These are phyloP conservation scores for Amanita subjunquillea DNA, from an alignment of 768 basidiomycete genomes.

Conservation along the genomic window DNA sequence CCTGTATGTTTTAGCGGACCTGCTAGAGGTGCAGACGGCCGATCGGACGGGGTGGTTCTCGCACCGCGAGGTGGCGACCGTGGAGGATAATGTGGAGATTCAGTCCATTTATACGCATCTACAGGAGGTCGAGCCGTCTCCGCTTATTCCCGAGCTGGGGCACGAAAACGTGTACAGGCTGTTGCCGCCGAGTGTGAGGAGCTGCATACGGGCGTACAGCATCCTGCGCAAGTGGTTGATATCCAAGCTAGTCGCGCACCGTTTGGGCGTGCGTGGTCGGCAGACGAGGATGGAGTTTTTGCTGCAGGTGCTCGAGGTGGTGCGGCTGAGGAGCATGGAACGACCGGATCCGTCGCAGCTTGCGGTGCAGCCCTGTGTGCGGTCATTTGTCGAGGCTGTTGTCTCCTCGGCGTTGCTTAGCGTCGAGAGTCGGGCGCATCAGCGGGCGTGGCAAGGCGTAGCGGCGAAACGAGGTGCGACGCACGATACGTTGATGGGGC, in stretches of 20 bases:
- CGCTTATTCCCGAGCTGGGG: constrained; percentile 57
- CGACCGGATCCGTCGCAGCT: constrained; percentile 22
- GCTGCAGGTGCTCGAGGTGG: constrained; percentile 64
- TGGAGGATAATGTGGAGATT: constrained; percentile 62
- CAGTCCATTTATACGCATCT: constrained; percentile 72
- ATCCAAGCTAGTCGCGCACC: constrained; percentile 53
- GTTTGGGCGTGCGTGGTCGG: constrained; percentile 50
- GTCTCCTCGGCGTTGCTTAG: constrained; percentile 69
- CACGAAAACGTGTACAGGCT: constrained; percentile 67
- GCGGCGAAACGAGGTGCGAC: constrained; percentile 49
- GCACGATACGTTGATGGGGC: constrained; percentile 48
- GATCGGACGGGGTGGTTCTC: constrained; percentile 78
- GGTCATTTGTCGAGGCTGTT: constrained; percentile 76
- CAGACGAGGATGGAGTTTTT: constrained; percentile 67
- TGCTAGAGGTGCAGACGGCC: constrained; percentile 71
- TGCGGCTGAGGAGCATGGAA: constrained; percentile 51
- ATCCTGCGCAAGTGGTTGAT: constrained; percentile 77
- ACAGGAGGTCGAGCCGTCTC: constrained; percentile 62
- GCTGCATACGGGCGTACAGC: constrained; percentile 65
- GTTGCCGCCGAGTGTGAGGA: constrained; percentile 65
- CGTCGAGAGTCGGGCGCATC: constrained; percentile 69
- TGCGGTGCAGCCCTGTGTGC: constrained; percentile 51
- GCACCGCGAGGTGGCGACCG: constrained; percentile 37
- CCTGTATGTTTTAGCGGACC: constrained; percentile 64
- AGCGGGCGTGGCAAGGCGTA: constrained; percentile 70